These are phyloP conservation scores for Kernera saxatilis DNA, from an alignment of 345 rosid species.

Conservation along the genomic window DNA sequence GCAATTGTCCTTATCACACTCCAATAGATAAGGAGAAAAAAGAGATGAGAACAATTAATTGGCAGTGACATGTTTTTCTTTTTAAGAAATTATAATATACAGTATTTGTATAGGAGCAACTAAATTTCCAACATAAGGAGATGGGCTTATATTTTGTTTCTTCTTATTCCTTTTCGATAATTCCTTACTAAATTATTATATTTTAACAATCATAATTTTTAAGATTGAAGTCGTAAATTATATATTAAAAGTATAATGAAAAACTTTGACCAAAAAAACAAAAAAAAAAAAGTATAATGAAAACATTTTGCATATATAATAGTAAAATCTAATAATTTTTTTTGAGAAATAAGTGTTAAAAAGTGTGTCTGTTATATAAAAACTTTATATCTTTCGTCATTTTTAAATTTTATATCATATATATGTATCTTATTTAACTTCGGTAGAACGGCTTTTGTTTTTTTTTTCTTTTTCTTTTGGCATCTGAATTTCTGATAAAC, in stretches of 20 bases:
- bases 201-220: neutral
- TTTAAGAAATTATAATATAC: neutral
- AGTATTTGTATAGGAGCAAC: conserved; percentile 4
- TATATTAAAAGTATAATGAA: neutral
- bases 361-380: too few species aligned
- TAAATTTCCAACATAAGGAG: conserved; percentile 20
- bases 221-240: neutral
- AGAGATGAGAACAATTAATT: conserved; percentile 16
- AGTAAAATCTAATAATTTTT: too few species aligned
- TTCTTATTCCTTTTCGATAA: neutral
- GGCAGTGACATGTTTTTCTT: conserved; percentile 25
- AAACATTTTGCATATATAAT: too few species aligned
- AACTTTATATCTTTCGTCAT: too few species aligned
- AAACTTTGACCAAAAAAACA: too few species aligned
- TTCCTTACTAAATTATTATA: neutral
- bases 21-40: neutral
- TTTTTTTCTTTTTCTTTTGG: neutral
- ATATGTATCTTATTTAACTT: neutral
- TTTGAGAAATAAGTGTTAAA: too few species aligned
- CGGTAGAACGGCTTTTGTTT: neutral
- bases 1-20: conserved; percentile 22
- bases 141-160: conserved; percentile 1
- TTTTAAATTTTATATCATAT: neutral
- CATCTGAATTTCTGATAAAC: neutral
- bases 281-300: too few species aligned